Conservation (phyloP, 306 rosid genomes). For the Hylodesmum podocarpum region DNA sequence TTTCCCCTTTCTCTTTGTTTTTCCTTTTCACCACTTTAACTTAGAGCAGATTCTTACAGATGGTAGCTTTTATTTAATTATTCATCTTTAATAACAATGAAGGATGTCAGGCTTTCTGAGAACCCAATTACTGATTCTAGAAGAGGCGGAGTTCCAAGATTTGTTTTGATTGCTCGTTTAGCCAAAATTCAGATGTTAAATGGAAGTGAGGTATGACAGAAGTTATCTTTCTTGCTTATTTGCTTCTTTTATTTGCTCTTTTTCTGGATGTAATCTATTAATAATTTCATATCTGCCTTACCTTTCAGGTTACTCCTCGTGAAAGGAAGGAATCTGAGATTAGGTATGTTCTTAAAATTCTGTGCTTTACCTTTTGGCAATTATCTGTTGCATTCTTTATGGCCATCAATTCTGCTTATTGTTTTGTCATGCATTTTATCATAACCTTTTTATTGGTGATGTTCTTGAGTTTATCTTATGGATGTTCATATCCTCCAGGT, state of each 20-base stretch:
- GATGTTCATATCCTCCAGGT: background rate
- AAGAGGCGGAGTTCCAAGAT: constrained; percentile 78
- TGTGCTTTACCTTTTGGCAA: background rate
- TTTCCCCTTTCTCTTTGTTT: background rate
- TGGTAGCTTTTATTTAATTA: constrained; percentile 31
- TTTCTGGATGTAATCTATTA: constrained; percentile 1
- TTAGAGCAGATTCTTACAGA: constrained; percentile 13
- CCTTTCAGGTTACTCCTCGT: constrained; percentile 66
- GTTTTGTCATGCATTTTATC: background rate
- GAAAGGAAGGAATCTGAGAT: constrained; percentile 98
- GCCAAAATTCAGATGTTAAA: constrained; percentile 70
- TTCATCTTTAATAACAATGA: constrained; percentile 28
- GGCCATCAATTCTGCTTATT: background rate
- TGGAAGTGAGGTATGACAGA: constrained; percentile 80
- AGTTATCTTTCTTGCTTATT: constrained; percentile 15
- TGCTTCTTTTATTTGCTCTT: constrained; percentile 17
- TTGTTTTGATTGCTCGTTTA: constrained; percentile 74
- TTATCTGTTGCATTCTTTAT: background rate
- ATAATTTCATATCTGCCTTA: constrained; percentile 24
- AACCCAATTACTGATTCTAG: constrained; percentile 80
- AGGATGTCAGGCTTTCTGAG: constrained; percentile 89
- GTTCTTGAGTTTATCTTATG: constrained; percentile 1
- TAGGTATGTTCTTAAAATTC: constrained; percentile 50
- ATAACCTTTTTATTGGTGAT: background rate
- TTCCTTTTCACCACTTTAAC: background rate